Evolutionary conservation across 306 rosid species (phyloP).

Genomic region (Begonia peltatifolia): DNA sequence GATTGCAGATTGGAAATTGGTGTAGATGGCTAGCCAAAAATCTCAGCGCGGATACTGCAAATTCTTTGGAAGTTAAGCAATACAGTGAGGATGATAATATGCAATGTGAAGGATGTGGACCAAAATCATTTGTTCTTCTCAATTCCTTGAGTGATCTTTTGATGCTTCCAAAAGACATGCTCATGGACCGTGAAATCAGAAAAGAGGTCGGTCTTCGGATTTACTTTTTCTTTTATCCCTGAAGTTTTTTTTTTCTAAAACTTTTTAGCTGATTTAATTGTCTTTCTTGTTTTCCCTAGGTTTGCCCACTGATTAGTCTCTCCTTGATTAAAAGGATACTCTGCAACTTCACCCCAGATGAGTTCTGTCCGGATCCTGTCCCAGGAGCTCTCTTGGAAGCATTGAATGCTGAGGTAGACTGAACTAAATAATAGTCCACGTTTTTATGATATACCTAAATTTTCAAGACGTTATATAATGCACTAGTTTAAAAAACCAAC

Average conservation of each 20-base stretch:
- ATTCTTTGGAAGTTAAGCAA: constrained; percentile 25
- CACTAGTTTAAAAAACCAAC: too few species aligned
- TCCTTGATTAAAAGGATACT: constrained; percentile 67
- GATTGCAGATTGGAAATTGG: constrained; percentile 83
- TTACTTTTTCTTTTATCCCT: background rate
- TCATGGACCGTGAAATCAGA: constrained; percentile 56
- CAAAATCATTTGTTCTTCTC: constrained; percentile 57
- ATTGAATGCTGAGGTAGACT: constrained; percentile 68
- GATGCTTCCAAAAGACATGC: constrained; percentile 99
- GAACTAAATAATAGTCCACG: too few species aligned
- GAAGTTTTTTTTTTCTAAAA: background rate
- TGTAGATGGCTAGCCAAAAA: constrained; percentile 79
- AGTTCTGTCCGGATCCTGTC: constrained; percentile 91
- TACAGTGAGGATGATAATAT: constrained; percentile 21
- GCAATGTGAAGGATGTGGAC: constrained; percentile 19
- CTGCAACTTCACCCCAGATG: constrained; percentile 97
- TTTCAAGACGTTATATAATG: too few species aligned
- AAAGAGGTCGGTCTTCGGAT: constrained; percentile 51
- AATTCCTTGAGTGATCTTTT: constrained; percentile 87
- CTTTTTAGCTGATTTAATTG: background rate
- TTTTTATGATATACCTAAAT: too few species aligned
- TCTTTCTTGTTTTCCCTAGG: constrained; percentile 26
- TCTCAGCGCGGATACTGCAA: constrained; percentile 72
- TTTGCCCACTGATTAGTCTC: constrained; percentile 74
- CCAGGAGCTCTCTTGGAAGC: constrained; percentile 86